Percentiles rank a stretch among this genome's conserved stretches.
Evolutionary conservation across 306 rosid genomes (phyloP).

Genomic region (Mucuna pruriens): DNA sequence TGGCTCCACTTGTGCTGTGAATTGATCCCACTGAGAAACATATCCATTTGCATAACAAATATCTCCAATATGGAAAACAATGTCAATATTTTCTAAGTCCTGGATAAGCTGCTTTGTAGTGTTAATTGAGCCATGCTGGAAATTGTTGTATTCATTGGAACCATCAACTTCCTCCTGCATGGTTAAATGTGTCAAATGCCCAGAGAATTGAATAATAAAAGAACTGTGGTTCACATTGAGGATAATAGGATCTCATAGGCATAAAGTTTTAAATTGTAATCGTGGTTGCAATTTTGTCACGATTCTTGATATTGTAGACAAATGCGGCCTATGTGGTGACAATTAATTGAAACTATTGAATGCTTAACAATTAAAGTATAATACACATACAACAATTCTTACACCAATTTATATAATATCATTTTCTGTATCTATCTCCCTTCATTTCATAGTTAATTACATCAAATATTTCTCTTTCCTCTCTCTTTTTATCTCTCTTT

Average conservation of each 20-base stretch:
- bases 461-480: no score
- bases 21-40: conserved; percentile 94
- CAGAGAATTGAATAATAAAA: neutral
- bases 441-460: no score
- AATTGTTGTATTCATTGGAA: conserved; percentile 88
- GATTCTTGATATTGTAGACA: neutral
- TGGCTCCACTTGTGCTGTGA: conserved; percentile 89
- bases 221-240: neutral
- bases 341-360: neutral
- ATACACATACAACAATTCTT: no score
- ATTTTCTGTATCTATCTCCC: no score
- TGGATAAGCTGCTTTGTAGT: conserved; percentile 71
- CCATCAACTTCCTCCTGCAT: conserved; percentile 91
- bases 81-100: conserved; percentile 73
- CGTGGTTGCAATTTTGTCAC: neutral
- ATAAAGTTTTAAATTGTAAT: neutral
- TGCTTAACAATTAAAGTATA: neutral
- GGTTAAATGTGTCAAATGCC: conserved; percentile 1
- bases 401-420: no score
- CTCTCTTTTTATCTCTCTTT: no score
- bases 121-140: conserved; percentile 79
- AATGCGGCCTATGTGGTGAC: neutral
- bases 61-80: conserved; percentile 93
- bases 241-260: conserved; percentile 15
- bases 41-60: conserved; percentile 88